Base-by-base conservation (phyloP, 2,329 filamentous ascomycete species). In the Xylariaceae sp. region DNA sequence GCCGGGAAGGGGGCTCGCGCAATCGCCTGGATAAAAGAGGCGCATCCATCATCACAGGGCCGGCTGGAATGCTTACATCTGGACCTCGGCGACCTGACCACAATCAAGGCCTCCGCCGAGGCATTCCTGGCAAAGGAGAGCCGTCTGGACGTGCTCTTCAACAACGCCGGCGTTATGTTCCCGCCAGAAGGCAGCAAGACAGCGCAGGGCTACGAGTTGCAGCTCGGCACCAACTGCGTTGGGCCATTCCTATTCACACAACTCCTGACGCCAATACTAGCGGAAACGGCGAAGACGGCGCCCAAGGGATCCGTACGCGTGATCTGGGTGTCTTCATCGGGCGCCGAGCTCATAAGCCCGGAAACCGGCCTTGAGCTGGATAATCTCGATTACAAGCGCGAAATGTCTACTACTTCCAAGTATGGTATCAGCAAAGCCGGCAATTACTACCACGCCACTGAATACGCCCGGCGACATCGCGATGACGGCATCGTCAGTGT, bases 141-240 rank as follows among this genome's bases (percentile, higher is more conserved):
- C 26, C 57, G 67, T 5, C 56, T 74, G 2, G 68, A 74, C 56
- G 68, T 72, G 5, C 55, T 75, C 29, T 68, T 70, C 54, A 70
- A 75, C 58, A 75, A 75, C 59, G 73, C 73, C 0, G 72, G 66
- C 5, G 63, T 74, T 30, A 74, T 74, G 70, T 55, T 60, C 2
- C 66, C 70, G 1, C 70, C 71, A 0, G 49, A 58, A 5, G 70
- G 69, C 3, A 70, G 67, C 45, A 70, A 67, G 53, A 68, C 70
- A 16, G 63, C 65, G 8, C 67, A 70, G 54, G 65, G 67, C 19
- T 62, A 67, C 49, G 68, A 70, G 55, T 58, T 68, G 22, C 66
- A 70, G 53, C 53, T 69, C 7, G 67, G 64, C 32, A 61, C 60
- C 26, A 70, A 70, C 45, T 56, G 53, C 34, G 55, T 70, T 13